Evolutionary conservation across 805 yeast species (phyloP).

Genomic region (Zygosaccharomyces lentus): DNA sequence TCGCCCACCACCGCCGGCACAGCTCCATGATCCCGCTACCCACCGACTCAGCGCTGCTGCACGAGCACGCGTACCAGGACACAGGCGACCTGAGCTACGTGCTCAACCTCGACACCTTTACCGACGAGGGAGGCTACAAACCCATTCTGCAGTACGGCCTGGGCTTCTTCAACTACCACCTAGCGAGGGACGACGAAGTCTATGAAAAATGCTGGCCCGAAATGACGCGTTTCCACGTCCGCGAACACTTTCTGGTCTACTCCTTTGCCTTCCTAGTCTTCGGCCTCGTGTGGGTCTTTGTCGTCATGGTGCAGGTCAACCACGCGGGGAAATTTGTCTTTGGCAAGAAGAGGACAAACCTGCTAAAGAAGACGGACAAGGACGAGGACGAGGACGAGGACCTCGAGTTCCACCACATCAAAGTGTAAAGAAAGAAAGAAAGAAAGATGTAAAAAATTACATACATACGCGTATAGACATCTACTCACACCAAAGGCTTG

Average conservation of each 20-base stretch:
- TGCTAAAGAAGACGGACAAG: slow-evolving; percentile 14
- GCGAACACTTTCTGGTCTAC: slow-evolving; percentile 23
- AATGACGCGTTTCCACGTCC: slow-evolving; percentile 24
- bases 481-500: slow-evolving; percentile 17
- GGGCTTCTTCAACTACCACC: slow-evolving; percentile 34
- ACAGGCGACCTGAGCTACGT: slow-evolving; percentile 29
- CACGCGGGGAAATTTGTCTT: slow-evolving; percentile 8
- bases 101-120: slow-evolving; percentile 27
- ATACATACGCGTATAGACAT: neutral
- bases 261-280: slow-evolving; percentile 18
- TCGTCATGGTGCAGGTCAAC: slow-evolving; percentile 12
- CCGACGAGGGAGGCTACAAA: slow-evolving; percentile 32
- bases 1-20: slow-evolving; percentile 1
- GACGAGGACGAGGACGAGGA: slow-evolving; percentile 22
- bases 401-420: slow-evolving; percentile 22
- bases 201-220: slow-evolving; percentile 19
- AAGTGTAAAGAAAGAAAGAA: slow-evolving; percentile 8
- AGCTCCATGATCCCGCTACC: slow-evolving; percentile 35
- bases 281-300: slow-evolving; percentile 17
- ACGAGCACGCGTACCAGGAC: slow-evolving; percentile 38
- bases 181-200: slow-evolving; percentile 23
- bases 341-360: slow-evolving; percentile 8
- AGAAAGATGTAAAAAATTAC: too few relatives aligned
- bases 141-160: slow-evolving; percentile 29
- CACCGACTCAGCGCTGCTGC: slow-evolving; percentile 34